Percentiles rank a stretch among this genome's conserved stretches.
Conservation (phyloP, 257 asterid genomes). For the Ehretia macrophylla region DNA sequence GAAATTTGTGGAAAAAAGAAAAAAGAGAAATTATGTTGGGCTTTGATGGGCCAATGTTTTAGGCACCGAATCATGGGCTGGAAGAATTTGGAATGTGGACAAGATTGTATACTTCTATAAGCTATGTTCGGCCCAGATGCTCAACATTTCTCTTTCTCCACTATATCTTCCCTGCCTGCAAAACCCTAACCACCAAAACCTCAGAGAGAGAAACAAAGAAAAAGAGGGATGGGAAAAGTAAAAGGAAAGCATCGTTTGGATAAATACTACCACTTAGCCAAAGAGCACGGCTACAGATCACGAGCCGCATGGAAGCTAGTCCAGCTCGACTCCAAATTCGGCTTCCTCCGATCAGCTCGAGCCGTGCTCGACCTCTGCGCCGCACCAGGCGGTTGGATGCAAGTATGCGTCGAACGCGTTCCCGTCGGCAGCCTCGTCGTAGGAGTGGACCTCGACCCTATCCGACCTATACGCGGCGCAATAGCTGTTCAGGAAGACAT, state of each 20-base stretch:
- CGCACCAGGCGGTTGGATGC: conserved; percentile 99
- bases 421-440: conserved; percentile 84
- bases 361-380: conserved; percentile 96
- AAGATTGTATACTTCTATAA: too few relatives aligned
- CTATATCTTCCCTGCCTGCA: background rate
- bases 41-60: too few relatives aligned
- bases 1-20: too few relatives aligned
- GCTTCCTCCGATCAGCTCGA: conserved; percentile 63
- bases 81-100: too few relatives aligned
- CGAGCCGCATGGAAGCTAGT: conserved; percentile 91
- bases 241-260: conserved; percentile 94
- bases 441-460: conserved; percentile 84
- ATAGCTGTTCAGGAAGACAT: conserved; percentile 74
- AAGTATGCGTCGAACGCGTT: conserved; percentile 65
- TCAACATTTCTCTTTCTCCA: too few relatives aligned
- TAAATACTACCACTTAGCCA: conserved; percentile 73
- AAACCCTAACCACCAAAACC: background rate
- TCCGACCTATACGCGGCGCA: conserved; percentile 83
- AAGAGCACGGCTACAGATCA: conserved; percentile 82
- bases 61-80: too few relatives aligned
- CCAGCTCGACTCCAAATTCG: conserved; percentile 73
- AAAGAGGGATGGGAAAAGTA: conserved; percentile 63
- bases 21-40: too few relatives aligned
- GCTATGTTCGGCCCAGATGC: too few relatives aligned
- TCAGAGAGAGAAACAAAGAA: background rate